Percentiles rank a stretch among this genome's conserved stretches.
Evolutionary conservation across 345 rosid species (phyloP).

Genomic region (Litchi chinensis): DNA sequence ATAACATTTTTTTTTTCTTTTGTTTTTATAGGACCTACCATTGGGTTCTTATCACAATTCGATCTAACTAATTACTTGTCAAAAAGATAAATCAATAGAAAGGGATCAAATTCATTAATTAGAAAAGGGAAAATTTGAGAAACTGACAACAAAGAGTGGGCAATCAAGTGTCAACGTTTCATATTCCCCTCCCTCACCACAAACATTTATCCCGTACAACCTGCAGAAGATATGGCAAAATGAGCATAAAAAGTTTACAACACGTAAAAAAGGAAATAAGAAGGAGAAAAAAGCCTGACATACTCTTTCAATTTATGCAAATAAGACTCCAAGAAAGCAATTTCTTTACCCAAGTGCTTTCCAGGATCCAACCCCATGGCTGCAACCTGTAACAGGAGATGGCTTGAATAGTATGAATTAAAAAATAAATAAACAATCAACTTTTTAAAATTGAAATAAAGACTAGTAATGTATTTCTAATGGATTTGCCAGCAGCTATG

Average conservation of each 20-base stretch:
- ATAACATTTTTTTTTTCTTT: neutral
- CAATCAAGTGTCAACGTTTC: conserved; percentile 95
- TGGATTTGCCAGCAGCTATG: neutral
- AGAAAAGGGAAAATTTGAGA: conserved; percentile 12
- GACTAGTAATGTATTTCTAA: neutral
- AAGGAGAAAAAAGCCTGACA: conserved; percentile 15
- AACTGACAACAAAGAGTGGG: conserved; percentile 82
- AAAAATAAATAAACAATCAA: neutral
- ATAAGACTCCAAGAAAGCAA: conserved; percentile 63
- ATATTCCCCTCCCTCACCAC: conserved; percentile 99
- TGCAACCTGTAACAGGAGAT: conserved; percentile 63
- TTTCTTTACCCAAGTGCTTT: conserved; percentile 89
- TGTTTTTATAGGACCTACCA: neutral
- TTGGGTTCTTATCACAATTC: neutral
- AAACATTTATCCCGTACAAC: conserved; percentile 86
- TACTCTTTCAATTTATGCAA: conserved; percentile 92
- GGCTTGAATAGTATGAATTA: neutral
- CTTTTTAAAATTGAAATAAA: conserved; percentile 3
- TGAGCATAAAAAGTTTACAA: conserved; percentile 1
- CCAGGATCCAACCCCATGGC: conserved; percentile 90
- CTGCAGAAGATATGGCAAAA: conserved; percentile 40
- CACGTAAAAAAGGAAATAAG: neutral
- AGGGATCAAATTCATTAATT: neutral
- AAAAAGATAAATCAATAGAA: neutral
- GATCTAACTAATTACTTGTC: too few relatives aligned